Evolutionary conservation across 2,329 filamentous ascomycete genomes (phyloP), one percentile per base, ranked within the genome.

Genomic region (Spiromastix sp.): DNA sequence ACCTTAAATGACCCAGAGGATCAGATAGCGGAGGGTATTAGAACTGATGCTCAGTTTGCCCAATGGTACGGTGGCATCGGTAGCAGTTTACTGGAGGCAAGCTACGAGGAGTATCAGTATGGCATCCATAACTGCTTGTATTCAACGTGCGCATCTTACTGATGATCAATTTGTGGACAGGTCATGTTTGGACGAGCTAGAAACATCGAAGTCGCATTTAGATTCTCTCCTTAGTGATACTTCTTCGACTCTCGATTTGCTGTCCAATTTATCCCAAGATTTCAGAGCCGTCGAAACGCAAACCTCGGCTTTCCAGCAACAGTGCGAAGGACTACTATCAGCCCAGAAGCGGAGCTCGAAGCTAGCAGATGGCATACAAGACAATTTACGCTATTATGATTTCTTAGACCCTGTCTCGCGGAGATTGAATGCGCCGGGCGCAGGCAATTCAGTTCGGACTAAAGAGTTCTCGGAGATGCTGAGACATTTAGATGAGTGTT

Each of bases 321-420:
- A 93, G 59, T 98, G 91, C 60, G 85, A 95, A 54, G 82, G 85
- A 38, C 70, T 98, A 2, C 65, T 96, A 19, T 68, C 74, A 1
- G 87, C 94, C 49, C 86, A 96, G 61, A 76, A 72, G 48, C 77
- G 83, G 16, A 70, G 95, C 26, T 78, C 84, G 42, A 73, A 71
- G 45, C 71, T 98, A 27, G 85, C 86, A 2, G 77, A 93, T 46
- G 80, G 86, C 39, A 81, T 98, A 38, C 81, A 84, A 17, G 82
- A 84, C 16, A 93, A 95, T 48, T 67, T 95, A n/a, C 79, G 87
- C 52, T 95, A 93, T 60, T 98, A 98, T 57, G 77, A 82, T 13
- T 95, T 94, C 53, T 71, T 98, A 4, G 91, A 98, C 44, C 86
- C 81, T 30, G 86, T 89, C 41, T 94, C 86, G 0, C 74, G 87